Evolutionary conservation across 805 yeast genomes (phyloP).

Genomic region (Metschnikowia koreensis): DNA sequence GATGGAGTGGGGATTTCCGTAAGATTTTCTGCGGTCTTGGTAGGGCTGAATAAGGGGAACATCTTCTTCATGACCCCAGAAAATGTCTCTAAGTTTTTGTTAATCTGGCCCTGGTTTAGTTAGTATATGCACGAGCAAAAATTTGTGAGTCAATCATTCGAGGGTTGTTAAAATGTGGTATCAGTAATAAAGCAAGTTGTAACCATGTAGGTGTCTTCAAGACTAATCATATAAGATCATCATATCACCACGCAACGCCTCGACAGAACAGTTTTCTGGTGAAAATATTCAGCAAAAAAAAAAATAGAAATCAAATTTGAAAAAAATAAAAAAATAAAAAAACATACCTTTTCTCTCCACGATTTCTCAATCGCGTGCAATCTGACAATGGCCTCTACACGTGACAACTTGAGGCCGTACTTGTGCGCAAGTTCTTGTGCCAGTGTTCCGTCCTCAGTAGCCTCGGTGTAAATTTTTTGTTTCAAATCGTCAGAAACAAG

Average conservation of each 20-base stretch:
- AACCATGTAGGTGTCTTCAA: constrained; percentile 69
- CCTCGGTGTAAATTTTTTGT: constrained; percentile 55
- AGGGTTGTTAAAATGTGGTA: neutral
- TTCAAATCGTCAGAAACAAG: constrained; percentile 60
- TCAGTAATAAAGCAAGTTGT: constrained; percentile 26
- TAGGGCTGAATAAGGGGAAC: constrained; percentile 67
- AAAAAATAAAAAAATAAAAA: constrained; percentile 2
- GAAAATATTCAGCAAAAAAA: neutral
- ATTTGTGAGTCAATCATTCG: neutral
- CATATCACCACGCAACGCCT: neutral
- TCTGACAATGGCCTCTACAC: constrained; percentile 84
- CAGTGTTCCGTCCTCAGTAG: constrained; percentile 50
- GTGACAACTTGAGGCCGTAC: constrained; percentile 76
- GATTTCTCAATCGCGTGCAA: constrained; percentile 63
- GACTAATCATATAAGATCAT: constrained; percentile 72
- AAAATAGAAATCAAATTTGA: neutral
- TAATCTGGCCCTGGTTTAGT: constrained; percentile 45
- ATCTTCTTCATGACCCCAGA: constrained; percentile 64
- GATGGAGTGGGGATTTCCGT: constrained; percentile 93
- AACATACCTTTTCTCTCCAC: constrained; percentile 62
- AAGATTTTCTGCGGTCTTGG: constrained; percentile 60
- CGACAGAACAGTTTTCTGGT: neutral
- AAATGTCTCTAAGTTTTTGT: constrained; percentile 58
- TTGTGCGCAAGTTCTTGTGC: constrained; percentile 74
- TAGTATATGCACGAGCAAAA: constrained; percentile 27